These are phyloP conservation scores for Flaveria sonorensis DNA, from an alignment of 129 eudicot genomes.

Conservation along the genomic window DNA sequence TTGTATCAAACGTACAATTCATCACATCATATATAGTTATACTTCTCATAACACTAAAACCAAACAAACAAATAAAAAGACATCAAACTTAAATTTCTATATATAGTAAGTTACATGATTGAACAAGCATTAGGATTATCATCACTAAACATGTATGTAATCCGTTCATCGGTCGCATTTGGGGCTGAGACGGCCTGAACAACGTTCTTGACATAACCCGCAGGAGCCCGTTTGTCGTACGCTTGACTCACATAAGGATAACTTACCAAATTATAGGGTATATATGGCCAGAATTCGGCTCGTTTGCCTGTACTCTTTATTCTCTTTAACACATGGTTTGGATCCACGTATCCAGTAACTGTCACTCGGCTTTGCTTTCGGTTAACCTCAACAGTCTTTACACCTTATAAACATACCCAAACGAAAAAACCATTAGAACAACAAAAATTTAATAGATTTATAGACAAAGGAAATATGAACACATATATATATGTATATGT, in stretches of 20 bases:
- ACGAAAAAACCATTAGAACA: neutral
- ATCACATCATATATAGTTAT: constrained; percentile 25
- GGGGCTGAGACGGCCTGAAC: constrained; percentile 55
- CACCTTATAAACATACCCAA: constrained; percentile 48
- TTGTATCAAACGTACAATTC: constrained; percentile 28
- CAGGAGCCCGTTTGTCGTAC: constrained; percentile 86
- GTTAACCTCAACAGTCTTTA: constrained; percentile 64
- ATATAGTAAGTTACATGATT: constrained; percentile 58
- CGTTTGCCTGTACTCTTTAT: constrained; percentile 80
- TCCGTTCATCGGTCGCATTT: constrained; percentile 58
- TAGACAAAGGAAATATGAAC: neutral
- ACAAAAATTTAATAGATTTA: neutral
- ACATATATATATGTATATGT: neutral
- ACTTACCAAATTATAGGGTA: constrained; percentile 66
- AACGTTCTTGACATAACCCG: constrained; percentile 77
- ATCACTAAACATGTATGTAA: constrained; percentile 69
- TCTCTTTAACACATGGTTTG: constrained; percentile 70
- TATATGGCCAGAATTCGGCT: constrained; percentile 95
- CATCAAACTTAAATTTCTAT: constrained; percentile 13
- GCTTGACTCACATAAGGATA: constrained; percentile 61
- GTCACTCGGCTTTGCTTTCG: constrained; percentile 73
- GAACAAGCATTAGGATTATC: constrained; percentile 93
- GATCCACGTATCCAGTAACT: constrained; percentile 73
- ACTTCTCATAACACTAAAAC: constrained; percentile 12
- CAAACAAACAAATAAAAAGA: constrained; percentile 18